Base-by-base conservation (phyloP, 108 stramenopile species). In the Skeletonema menzelii region DNA sequence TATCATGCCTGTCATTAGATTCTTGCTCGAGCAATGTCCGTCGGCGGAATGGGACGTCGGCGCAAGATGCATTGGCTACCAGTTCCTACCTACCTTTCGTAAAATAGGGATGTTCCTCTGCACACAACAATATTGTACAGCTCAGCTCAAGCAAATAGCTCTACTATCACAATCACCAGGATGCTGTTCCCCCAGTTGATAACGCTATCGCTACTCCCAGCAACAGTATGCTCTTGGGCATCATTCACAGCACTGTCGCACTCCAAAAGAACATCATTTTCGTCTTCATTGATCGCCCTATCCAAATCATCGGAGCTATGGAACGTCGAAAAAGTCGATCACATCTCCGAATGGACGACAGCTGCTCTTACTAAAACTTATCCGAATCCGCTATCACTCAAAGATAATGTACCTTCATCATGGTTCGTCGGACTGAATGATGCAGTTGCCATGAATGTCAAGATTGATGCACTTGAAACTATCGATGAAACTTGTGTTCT, bases 361-460 rank as follows among this genome's bases (percentile, higher is more conserved):
- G 38, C 1, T 31, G 38, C 1, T 31, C 17, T 22, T 22, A 24
- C 20, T 49, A 22, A 53, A 14, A 11, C 69, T 11, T 77, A 37
- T 56, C 70, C 76, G 5, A 77, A 77, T 30, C 76, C 76, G 7
- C 63, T 77, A 15, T 71, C 76, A 10, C 55, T 64, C 14, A 71
- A 77, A 64, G 59, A 37, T 37, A 70, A 71, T 0, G 28, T 71
- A 20, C 76, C 76, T 22, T 27, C 47, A 12, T 70, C 76, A 5
- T 77, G 76, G 76, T 77, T 77, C 20, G 63, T 77, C 56, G 63
- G 55, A 15, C 24, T 61, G 5, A 53, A 77, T 65, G 76, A 63
- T 57, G 69, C 57, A 17, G 76, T 77, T 1, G 76, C 63, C 8
- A 60, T 69, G 58, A 76, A 70, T 19, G 75, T 76, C 20, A 8